phyloP scores from a whole-genome alignment of 2,329 filamentous ascomycete genomes.

The Xylariaceae sp. region DNA sequence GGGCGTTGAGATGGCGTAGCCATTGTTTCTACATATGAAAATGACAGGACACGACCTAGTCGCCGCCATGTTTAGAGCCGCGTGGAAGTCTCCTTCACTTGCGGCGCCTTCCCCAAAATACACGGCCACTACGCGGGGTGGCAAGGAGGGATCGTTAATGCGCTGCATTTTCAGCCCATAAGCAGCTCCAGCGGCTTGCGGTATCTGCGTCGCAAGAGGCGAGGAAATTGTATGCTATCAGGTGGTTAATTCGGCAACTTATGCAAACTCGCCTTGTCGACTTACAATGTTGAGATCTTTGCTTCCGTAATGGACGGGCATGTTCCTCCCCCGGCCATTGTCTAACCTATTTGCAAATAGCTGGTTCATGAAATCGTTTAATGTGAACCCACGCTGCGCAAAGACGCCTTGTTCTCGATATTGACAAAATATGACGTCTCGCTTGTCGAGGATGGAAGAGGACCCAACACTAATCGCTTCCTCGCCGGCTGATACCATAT shows the following conservation, averaged over 20 bases:
- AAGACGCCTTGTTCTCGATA: constrained; percentile 94
- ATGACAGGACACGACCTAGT: constrained; percentile 82
- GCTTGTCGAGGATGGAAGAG: constrained; percentile 74
- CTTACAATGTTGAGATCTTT: constrained; percentile 75
- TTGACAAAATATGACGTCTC: constrained; percentile 89
- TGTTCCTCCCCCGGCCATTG: constrained; percentile 77
- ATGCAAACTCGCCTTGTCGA: constrained; percentile 16
- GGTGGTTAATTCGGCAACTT: constrained; percentile 15
- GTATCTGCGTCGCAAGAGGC: constrained; percentile 81
- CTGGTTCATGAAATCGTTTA: constrained; percentile 92
- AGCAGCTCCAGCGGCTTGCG: constrained; percentile 80
- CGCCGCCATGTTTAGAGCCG: constrained; percentile 84
- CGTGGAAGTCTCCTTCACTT: constrained; percentile 88
- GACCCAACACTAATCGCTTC: constrained; percentile 91
- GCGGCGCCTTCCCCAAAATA: constrained; percentile 92
- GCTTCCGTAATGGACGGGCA: constrained; percentile 96
- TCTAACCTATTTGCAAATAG: constrained; percentile 86
- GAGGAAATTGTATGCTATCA: constrained; percentile 77
- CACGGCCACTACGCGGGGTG: constrained; percentile 68
- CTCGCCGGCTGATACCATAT: constrained; percentile 94
- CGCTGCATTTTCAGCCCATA: constrained; percentile 83
- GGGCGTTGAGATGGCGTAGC: constrained; percentile 85
- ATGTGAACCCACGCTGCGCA: constrained; percentile 78
- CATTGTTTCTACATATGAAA: constrained; percentile 91
- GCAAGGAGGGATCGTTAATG: constrained; percentile 63